Evolutionary conservation across 1,284 basidiomycete genomes (phyloP).

Genomic region (Puccinia triticina): DNA sequence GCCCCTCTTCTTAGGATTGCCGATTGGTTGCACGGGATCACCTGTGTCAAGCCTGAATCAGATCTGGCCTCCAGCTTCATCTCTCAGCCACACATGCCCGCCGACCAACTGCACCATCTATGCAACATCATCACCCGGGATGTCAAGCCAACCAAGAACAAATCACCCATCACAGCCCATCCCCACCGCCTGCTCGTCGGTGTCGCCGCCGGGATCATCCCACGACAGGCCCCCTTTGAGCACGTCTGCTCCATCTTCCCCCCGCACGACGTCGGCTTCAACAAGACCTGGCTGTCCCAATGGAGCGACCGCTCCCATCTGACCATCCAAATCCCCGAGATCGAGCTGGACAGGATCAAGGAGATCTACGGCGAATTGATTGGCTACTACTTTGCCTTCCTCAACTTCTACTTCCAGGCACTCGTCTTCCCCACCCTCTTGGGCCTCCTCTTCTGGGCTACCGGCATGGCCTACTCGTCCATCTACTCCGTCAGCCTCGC

Average conservation of each 20-base stretch:
- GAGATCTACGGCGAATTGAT: slow-evolving; percentile 80
- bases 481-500: slow-evolving; percentile 75
- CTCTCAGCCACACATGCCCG: slow-evolving; percentile 66
- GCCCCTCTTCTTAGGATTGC: slow-evolving; percentile 62
- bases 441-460: slow-evolving; percentile 68
- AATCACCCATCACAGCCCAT: slow-evolving; percentile 36
- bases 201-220: slow-evolving; percentile 42
- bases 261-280: slow-evolving; percentile 41
- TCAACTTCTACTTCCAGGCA: slow-evolving; percentile 77
- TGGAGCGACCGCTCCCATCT: slow-evolving; percentile 65
- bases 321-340: slow-evolving; percentile 62
- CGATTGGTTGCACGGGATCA: slow-evolving; percentile 70
- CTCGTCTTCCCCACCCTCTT: slow-evolving; percentile 71
- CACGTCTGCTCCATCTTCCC: slow-evolving; percentile 50
- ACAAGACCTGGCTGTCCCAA: slow-evolving; percentile 32
- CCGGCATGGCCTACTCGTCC: slow-evolving; percentile 68
- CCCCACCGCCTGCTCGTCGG: slow-evolving; percentile 27
- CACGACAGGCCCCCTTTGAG: slow-evolving; percentile 30
- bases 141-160: slow-evolving; percentile 5
- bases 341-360: slow-evolving; percentile 68
- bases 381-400: slow-evolving; percentile 86
- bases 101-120: slow-evolving; percentile 78
- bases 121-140: slow-evolving; percentile 70
- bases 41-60: slow-evolving; percentile 62
- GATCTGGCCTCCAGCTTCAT: slow-evolving; percentile 54